Evolutionary conservation across 257 asterid genomes (phyloP).

Genomic region (Lantana camara): DNA sequence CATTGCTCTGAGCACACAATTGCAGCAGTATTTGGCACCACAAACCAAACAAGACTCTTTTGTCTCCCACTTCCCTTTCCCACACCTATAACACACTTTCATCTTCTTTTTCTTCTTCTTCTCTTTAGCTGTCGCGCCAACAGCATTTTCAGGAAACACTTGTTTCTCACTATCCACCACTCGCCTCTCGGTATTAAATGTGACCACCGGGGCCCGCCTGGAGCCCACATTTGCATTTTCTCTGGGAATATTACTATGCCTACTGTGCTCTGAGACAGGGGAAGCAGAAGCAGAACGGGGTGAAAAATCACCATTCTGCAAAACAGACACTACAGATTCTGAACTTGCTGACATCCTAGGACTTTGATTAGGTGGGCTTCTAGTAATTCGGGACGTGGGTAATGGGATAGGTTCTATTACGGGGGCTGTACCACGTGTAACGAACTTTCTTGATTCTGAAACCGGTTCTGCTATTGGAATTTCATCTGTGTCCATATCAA

Average conservation of each 20-base stretch:
- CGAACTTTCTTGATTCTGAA: slow-evolving; percentile 63
- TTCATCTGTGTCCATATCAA: slow-evolving; percentile 52
- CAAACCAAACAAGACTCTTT: slow-evolving; percentile 88
- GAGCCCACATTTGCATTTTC: slow-evolving; percentile 39
- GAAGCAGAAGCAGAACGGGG: slow-evolving; percentile 76
- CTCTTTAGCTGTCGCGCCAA: slow-evolving; percentile 49
- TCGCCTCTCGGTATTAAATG: slow-evolving; percentile 62
- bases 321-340: slow-evolving; percentile 76
- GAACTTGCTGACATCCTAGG: slow-evolving; percentile 75
- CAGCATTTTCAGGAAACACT: slow-evolving; percentile 60
- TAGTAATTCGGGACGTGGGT: slow-evolving; percentile 61
- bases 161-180: slow-evolving; percentile 52
- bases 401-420: slow-evolving; percentile 67
- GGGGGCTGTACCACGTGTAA: slow-evolving; percentile 45
- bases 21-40: slow-evolving; percentile 80
- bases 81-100: slow-evolving; percentile 80
- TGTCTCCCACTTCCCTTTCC: slow-evolving; percentile 88
- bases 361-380: slow-evolving; percentile 55
- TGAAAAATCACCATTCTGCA: slow-evolving; percentile 66
- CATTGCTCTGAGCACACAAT: slow-evolving; percentile 96
- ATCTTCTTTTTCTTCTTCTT: slow-evolving; percentile 72
- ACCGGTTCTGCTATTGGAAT: slow-evolving; percentile 74
- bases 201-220: slow-evolving; percentile 75
- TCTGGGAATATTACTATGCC: slow-evolving; percentile 31
- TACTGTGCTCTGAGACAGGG: slow-evolving; percentile 55